Percentiles rank a stretch among this genome's conserved stretches.
Conservation (phyloP, 2,329 filamentous ascomycete species). For the Xylariaceae sp. region DNA sequence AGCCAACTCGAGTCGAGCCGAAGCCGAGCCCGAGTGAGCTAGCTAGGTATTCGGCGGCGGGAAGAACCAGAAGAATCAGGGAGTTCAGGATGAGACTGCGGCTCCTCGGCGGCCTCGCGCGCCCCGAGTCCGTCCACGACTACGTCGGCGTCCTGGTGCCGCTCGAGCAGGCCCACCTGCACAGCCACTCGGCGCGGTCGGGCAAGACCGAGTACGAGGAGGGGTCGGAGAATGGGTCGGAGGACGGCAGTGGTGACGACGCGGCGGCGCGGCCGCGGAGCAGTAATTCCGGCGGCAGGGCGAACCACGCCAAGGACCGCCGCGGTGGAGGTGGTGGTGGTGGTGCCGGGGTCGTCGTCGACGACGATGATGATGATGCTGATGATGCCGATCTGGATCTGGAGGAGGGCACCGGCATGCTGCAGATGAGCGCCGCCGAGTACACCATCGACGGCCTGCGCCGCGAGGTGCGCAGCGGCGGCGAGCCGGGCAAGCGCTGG, state of each 20-base stretch:
- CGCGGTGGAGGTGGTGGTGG: too few relatives aligned
- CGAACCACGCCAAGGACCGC: too few relatives aligned
- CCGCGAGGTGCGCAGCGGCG: slow-evolving; percentile 55
- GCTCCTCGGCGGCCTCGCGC: too few relatives aligned
- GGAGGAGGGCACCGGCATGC: slow-evolving; percentile 40
- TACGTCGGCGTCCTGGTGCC: slow-evolving; percentile 46
- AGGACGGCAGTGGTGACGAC: too few relatives aligned
- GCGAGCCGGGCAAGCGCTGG: slow-evolving; percentile 52
- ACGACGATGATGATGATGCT: slow-evolving; percentile 18
- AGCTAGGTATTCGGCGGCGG: too few relatives aligned
- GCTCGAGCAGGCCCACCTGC: slow-evolving; percentile 47
- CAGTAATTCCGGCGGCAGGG: slow-evolving; percentile 31
- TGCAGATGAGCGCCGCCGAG: slow-evolving; percentile 45
- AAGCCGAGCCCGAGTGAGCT: too few relatives aligned
- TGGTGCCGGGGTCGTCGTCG: slow-evolving; percentile 14
- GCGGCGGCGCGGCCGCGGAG: too few relatives aligned
- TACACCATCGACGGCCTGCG: slow-evolving; percentile 64
- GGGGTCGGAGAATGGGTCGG: too few relatives aligned
- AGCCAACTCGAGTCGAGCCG: too few relatives aligned
- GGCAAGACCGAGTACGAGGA: slow-evolving; percentile 38
- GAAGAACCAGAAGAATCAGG: too few relatives aligned
- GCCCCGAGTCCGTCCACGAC: slow-evolving; percentile 39
- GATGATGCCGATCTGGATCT: slow-evolving; percentile 24
- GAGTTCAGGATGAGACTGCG: too few relatives aligned
- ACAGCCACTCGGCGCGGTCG: slow-evolving; percentile 44